Evolutionary conservation across 2,329 filamentous ascomycete genomes (phyloP).

Genomic region (Cadophora sp.): DNA sequence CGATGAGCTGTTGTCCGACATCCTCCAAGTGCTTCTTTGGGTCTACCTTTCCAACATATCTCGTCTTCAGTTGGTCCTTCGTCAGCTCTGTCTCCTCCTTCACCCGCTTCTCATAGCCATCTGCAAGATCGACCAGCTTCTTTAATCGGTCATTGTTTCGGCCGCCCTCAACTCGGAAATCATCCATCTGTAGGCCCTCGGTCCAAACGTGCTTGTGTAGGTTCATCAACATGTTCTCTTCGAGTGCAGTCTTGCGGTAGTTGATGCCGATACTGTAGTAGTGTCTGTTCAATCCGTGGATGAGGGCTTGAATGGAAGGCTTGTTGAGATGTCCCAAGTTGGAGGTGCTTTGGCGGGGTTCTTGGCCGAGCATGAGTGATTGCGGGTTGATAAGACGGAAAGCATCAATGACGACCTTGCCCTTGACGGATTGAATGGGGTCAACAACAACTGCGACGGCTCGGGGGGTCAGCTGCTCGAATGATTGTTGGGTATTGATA

Average conservation of each 20-base stretch:
- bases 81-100: slow-evolving; percentile 98
- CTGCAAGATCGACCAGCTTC: slow-evolving; percentile 85
- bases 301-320: slow-evolving; percentile 98
- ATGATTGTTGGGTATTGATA: slow-evolving; percentile 99
- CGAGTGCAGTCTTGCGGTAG: slow-evolving; percentile 95
- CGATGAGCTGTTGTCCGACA: slow-evolving; percentile 94
- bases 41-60: slow-evolving; percentile 98
- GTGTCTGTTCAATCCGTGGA: slow-evolving; percentile 96
- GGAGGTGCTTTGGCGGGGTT: slow-evolving; percentile 95
- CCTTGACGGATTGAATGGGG: slow-evolving; percentile 98
- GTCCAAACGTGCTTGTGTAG: slow-evolving; percentile 99
- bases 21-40: slow-evolving; percentile 99
- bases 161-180: slow-evolving; percentile 84
- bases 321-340: slow-evolving; percentile 99
- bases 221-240: slow-evolving; percentile 99
- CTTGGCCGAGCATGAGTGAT: slow-evolving; percentile 96
- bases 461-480: slow-evolving; percentile 95
- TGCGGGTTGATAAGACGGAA: slow-evolving; percentile 99
- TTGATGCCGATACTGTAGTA: slow-evolving; percentile 99
- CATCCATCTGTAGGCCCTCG: slow-evolving; percentile 94
- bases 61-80: slow-evolving; percentile 97
- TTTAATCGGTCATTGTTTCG: slow-evolving; percentile 89
- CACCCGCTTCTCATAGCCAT: slow-evolving; percentile 98
- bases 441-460: slow-evolving; percentile 98
- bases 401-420: slow-evolving; percentile 98